phyloP scores from a whole-genome alignment of 257 asterid genomes.

The Parsonsia alboflavescens region DNA sequence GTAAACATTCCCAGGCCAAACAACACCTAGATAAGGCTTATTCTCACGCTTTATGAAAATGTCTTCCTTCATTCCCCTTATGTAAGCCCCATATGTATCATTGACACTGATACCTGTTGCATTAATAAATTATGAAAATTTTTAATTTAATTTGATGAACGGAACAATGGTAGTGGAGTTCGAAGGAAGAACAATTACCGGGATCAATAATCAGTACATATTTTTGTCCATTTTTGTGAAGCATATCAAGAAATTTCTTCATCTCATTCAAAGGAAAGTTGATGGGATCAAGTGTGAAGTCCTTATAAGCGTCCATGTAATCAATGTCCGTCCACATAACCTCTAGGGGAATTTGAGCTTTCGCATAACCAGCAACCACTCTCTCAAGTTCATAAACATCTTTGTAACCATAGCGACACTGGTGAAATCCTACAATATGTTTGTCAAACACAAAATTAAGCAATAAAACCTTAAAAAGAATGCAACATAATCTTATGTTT shows the following conservation, averaged over 20 bases:
- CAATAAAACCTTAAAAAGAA: neutral
- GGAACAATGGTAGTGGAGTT: neutral
- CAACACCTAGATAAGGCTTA: conserved; percentile 62
- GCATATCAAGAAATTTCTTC: conserved; percentile 46
- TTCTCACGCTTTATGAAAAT: conserved; percentile 68
- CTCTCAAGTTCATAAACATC: conserved; percentile 54
- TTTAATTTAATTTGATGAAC: no score
- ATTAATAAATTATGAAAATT: neutral
- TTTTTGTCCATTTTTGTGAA: conserved; percentile 65
- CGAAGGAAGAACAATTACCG: conserved; percentile 33
- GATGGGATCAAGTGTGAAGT: conserved; percentile 82
- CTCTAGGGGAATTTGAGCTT: conserved; percentile 75
- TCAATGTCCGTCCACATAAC: conserved; percentile 96
- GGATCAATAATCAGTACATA: conserved; percentile 86
- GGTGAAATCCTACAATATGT: conserved; percentile 64
- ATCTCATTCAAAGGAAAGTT: conserved; percentile 55
- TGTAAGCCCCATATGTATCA: conserved; percentile 56
- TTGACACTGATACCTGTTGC: conserved; percentile 56
- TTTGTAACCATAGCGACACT: conserved; percentile 77
- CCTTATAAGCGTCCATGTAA: conserved; percentile 88
- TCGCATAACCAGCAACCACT: conserved; percentile 69
- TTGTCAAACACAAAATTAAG: neutral
- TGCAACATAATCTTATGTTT: neutral
- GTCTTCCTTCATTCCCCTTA: conserved; percentile 63
- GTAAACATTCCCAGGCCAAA: conserved; percentile 83